Base-by-base conservation (phyloP, 2,329 filamentous ascomycete genomes). In the Cercospora sp. region DNA sequence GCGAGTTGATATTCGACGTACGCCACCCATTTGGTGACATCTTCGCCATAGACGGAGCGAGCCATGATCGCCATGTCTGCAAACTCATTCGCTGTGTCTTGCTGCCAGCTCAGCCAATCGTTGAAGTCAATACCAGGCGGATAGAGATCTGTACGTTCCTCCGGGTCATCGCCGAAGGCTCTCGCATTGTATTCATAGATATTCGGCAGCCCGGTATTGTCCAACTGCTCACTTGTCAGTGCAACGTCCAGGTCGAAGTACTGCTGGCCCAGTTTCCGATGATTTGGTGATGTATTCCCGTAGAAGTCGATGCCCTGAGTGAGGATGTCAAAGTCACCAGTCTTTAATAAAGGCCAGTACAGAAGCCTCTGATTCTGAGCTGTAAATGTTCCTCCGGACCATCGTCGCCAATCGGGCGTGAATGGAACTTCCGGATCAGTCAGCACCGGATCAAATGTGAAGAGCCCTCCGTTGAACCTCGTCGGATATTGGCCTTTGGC, bases 321-420 rank as follows among this genome's bases (percentile, higher is more conserved):
- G 28, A 57, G 28, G 24, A 57, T 57, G 21, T 57, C 51, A 16
- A 28, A 26, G 28, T 57, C 51, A 5, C 51, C 51, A 57, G 51
- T 57, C 24, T 57, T 57, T 7, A 57, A 21, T 12, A 57, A 28
- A 16, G 51, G 18, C 51, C 51, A 57, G 12, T 57, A 57, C 21
- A 57, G 24, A 16, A 57, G 51, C 13, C 51, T n/a, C 51, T 57
- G 51, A 57, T 57, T 57, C 24, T 57, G 51, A 28, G 51, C 51
- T 28, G 51, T 57, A n/a, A 57, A 57, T 1, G 51, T 57, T 28
- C 51, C 51, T 16, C 51, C 51, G 21, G 51, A 57, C 51, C 51
- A 57, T 49, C 43, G 43, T 21, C 43, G 7, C 43, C 43, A 57
- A 18, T 57, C 51, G 7, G 51, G 51, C 28, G 51, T 57, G 51